Conservation (phyloP, 1,284 basidiomycete genomes). For the Naganishia cerealis region DNA sequence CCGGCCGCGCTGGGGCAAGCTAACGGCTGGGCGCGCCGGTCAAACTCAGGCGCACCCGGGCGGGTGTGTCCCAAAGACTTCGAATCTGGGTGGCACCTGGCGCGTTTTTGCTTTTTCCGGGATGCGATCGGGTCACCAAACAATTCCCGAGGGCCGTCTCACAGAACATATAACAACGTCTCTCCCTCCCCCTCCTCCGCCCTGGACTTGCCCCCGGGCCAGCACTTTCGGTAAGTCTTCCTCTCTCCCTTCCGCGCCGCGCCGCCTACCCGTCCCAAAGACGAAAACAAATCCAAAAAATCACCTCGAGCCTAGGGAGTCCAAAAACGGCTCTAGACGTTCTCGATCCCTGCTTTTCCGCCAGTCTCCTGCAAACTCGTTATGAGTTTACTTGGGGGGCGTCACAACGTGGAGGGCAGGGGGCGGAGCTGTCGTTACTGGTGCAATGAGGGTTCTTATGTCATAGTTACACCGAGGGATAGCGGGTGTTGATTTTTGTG, state of each 20-base stretch:
- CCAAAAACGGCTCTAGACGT: constrained; percentile 28
- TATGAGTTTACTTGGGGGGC: constrained; percentile 25
- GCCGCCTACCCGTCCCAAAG: constrained; percentile 11
- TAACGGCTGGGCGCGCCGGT: too few relatives aligned
- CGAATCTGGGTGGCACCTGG: too few relatives aligned
- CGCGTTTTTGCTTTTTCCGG: neutral
- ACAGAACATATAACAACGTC: too few relatives aligned
- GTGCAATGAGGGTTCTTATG: constrained; percentile 33
- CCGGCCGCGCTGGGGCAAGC: too few relatives aligned
- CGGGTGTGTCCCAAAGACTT: too few relatives aligned
- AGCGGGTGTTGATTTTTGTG: neutral
- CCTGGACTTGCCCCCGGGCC: too few relatives aligned
- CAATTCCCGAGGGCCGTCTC: too few relatives aligned
- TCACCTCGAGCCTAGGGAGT: constrained; percentile 22
- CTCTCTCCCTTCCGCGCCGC: neutral
- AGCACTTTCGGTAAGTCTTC: constrained; percentile 13
- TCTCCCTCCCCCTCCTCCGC: too few relatives aligned
- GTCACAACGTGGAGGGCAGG: constrained; percentile 25
- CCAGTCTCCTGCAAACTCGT: constrained; percentile 29
- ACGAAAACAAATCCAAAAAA: constrained; percentile 29
- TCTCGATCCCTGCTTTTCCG: constrained; percentile 23
- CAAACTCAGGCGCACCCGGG: too few relatives aligned
- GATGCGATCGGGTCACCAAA: too few relatives aligned
- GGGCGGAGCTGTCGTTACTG: constrained; percentile 34
- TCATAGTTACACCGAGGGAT: constrained; percentile 38